Evolutionary conservation across 2,329 filamentous ascomycete genomes (phyloP), one percentile per base, ranked within the genome.

Genomic region (Pyricularia sp.): DNA sequence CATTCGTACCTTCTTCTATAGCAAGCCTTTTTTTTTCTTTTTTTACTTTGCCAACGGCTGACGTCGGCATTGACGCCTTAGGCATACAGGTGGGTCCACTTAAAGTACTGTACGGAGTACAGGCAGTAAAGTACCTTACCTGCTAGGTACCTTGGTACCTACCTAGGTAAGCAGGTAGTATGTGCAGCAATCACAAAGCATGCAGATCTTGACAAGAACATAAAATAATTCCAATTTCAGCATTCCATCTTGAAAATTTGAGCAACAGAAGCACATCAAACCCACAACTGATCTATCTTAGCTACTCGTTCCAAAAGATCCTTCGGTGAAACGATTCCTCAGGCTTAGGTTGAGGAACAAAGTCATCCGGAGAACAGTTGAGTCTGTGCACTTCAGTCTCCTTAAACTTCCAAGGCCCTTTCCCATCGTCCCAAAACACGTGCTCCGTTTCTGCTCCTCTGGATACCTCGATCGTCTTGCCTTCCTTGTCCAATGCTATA

Each of bases 1-100:
- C 17, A 42, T 67, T 66, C 14, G 33, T 50, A 50, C 2, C 42
- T 50, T 50, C 42, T n/a, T 50, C 42, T n/a, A 20, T 50, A 66
- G 64, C 25, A 25, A 68, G 33, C 2, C 68, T 68, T 70, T 70
- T 69, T 68, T 68, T 23, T 69, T 50, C 50, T 68, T 71, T 64
- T 36, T 14, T 36, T 65, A 20, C 14, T 70, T 64, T 67, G 59
- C 23, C 23, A 26, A 26, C 59, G 59, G 11, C 28, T 23, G 30
- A 65, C 25, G 33, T 67, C 69, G 69, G 12, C 36, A 55, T 50
- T 63, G n/a, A 36, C 26, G 70, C 71, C 70, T 72, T 26, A 72
- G 71, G 69, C 69, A 71, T 71, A 73, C 68, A 71, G n/a, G 42
- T 50, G 42, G 42, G 17, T 33, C 31, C 31, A 33, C 31, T 33